Conservation (phyloP, 208 protist genomes). For the Acanthamoeba divionensis region DNA sequence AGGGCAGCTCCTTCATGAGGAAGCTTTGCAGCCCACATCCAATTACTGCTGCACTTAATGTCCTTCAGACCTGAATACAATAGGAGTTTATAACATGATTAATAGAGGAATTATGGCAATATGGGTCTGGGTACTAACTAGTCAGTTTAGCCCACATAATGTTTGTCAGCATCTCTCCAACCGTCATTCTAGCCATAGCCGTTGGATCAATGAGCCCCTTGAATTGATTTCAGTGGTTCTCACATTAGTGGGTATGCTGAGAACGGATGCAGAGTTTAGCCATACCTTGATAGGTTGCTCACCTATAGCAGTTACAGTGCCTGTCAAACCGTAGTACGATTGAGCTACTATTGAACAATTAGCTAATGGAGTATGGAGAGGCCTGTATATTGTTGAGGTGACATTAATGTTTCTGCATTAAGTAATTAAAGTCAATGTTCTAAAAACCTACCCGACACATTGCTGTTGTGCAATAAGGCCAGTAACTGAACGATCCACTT, state of each 20-base stretch:
- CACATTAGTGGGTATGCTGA: not conserved
- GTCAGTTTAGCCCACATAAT: constrained; percentile 74
- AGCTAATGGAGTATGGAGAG: constrained; percentile 77
- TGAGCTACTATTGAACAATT: constrained; percentile 75
- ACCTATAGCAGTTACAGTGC: constrained; percentile 61
- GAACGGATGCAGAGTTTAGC: not conserved
- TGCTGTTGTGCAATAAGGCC: constrained; percentile 83
- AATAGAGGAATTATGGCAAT: not conserved
- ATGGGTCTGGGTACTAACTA: not conserved
- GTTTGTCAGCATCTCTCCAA: constrained; percentile 80
- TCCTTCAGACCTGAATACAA: constrained; percentile 54
- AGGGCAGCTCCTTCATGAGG: constrained; percentile 75
- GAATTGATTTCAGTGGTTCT: not conserved
- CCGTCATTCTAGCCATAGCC: constrained; percentile 77
- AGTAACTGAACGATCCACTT: constrained; percentile 81
- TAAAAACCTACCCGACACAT: constrained; percentile 69
- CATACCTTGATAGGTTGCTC: constrained; percentile 83
- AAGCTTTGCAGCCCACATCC: constrained; percentile 86
- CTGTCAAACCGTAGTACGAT: constrained; percentile 49
- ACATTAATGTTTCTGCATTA: too few species aligned
- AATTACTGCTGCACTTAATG: constrained; percentile 80
- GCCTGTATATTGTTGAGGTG: not conserved
- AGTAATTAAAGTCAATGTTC: too few species aligned
- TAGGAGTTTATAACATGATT: not conserved
- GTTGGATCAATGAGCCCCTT: not conserved